Base-by-base conservation (phyloP, 208 protist genomes). In the Trypanosoma avium region DNA sequence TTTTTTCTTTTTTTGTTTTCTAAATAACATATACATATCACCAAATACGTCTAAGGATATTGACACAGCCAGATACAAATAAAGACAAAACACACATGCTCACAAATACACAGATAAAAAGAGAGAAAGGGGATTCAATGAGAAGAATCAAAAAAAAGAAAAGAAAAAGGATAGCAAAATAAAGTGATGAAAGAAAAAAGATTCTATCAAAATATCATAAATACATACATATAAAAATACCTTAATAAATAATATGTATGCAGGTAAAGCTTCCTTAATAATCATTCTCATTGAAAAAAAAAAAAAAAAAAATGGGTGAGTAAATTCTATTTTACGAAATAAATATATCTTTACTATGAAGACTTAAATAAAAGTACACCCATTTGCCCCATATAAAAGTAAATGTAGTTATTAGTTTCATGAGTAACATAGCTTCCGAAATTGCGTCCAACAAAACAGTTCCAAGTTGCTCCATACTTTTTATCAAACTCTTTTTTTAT, bases 351-450 rank as follows among this genome's bases (percentile, higher is more conserved):
- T 24, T 27, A 21, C 24, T 50, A 93, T 7, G 82, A 88, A 1
- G 81, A 88, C 61, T 95, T 95, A 75, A 99, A 99, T 27, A 99
- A 77, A 32, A 99, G 88, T 67, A 99, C 88, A 52, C 98, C 98
- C 22, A 99, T 97, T 81, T 99, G 97, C n/a, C 98, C 98, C 42
- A 99, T 75, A 76, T 99, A 99, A 82, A 99, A 99, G 89, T 99
- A 99, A 57, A 99, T 99, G 81, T 99, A 99, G 67, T 93, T 49
- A 49, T 91, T 94, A 33, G 98, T 98, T 79, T 99, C 99, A 74
- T 99, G 99, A 0, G 98, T 99, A 33, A 99, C 98, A 79, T 99
- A 99, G 57, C 98, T 99, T 45, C 98, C 99, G 84, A 99, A 99
- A 82, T 99, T 99, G 54, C 98, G 89, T 45, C 99, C 99, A 24